Evolutionary conservation across 257 asterid species (phyloP).

Genomic region (Cordia subcordata): DNA sequence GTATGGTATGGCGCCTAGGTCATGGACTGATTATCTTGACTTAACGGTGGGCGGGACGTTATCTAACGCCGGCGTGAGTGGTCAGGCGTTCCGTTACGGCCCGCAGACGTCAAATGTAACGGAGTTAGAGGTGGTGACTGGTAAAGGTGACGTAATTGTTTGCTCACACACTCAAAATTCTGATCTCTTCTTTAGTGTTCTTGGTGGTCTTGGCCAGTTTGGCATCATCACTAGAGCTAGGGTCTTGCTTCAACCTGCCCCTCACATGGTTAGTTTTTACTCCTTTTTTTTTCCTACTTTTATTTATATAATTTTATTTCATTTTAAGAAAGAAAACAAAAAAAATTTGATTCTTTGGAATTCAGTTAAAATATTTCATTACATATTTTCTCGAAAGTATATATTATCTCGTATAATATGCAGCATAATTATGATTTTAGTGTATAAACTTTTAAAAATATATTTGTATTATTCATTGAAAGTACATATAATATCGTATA

Average conservation of each 20-base stretch:
- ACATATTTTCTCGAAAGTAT: too few relatives aligned
- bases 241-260: slow-evolving; percentile 71
- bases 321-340: too few relatives aligned
- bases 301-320: too few relatives aligned
- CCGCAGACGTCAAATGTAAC: slow-evolving; percentile 84
- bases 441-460: too few relatives aligned
- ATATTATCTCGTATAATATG: too few relatives aligned
- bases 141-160: slow-evolving; percentile 65
- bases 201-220: slow-evolving; percentile 95
- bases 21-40: slow-evolving; percentile 91
- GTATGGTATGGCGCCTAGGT: slow-evolving; percentile 64
- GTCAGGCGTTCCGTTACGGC: slow-evolving; percentile 68
- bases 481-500: too few relatives aligned
- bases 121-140: slow-evolving; percentile 90
- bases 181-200: slow-evolving; percentile 61
- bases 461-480: too few relatives aligned
- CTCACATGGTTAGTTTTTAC: slow-evolving; percentile 54
- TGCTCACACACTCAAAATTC: slow-evolving; percentile 59
- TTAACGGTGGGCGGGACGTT: slow-evolving; percentile 92
- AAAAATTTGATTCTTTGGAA: too few relatives aligned
- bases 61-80: slow-evolving; percentile 94
- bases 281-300: not conserved
- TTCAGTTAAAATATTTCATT: too few relatives aligned
- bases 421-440: too few relatives aligned
- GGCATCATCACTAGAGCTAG: slow-evolving; percentile 88